Conservation (phyloP, 2,329 filamentous ascomycete genomes). For the Hypoxylon sp. region DNA sequence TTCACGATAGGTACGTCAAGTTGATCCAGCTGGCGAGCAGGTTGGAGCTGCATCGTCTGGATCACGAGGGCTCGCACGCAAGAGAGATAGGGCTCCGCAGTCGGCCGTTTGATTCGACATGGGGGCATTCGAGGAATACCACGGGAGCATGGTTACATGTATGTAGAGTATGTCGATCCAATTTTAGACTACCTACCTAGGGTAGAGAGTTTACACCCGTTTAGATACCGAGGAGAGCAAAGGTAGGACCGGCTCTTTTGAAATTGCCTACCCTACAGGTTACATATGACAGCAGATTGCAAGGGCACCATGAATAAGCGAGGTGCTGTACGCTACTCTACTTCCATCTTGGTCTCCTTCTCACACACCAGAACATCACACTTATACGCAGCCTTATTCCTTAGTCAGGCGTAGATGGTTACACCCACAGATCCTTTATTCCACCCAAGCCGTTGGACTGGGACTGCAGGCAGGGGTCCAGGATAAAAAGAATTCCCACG, state of each 20-base stretch:
- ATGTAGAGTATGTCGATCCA: conserved; percentile 13
- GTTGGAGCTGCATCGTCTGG: conserved; percentile 1
- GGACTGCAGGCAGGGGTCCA: conserved; percentile 34
- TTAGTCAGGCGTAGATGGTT: conserved; percentile 29
- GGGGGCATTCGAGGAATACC: conserved; percentile 8
- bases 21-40: not conserved
- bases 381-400: conserved; percentile 22
- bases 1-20: not conserved
- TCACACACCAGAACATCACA: not conserved
- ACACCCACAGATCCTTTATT: conserved; percentile 35
- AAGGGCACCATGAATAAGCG: conserved; percentile 23
- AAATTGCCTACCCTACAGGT: conserved; percentile 20
- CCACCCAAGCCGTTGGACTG: conserved; percentile 39
- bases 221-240: conserved; percentile 17
- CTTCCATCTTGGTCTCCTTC: not conserved
- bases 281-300: conserved; percentile 28
- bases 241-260: conserved; percentile 25
- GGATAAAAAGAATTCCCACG: conserved; percentile 30
- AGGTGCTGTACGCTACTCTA: not conserved
- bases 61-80: conserved; percentile 18
- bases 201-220: conserved; percentile 21
- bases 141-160: not conserved
- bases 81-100: conserved; percentile 12
- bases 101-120: conserved; percentile 14
- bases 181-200: conserved; percentile 24